Base-by-base conservation (phyloP, 2,329 filamentous ascomycete species). In the Fonsecaea pedrosoi region DNA sequence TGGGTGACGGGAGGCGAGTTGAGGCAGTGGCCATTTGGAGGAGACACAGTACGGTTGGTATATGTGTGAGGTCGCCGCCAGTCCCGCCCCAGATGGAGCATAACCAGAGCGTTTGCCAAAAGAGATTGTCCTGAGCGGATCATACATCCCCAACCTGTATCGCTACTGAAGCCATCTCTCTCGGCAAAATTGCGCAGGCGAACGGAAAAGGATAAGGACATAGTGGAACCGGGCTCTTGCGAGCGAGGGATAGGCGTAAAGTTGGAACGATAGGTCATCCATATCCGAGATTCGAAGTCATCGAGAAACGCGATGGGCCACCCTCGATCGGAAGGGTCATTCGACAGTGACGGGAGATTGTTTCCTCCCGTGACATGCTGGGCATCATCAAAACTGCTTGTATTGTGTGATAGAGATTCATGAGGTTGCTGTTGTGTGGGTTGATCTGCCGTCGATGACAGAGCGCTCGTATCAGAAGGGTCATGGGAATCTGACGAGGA, bases 71-170 rank as follows among this genome's bases (percentile, higher is more conserved):
- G 60, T 40, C 70, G 64, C 21, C 72, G 66, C 72, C 72, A 73
- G 18, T 72, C 90, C 85, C 95, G 88, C 21, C 95, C 94, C 25
- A 97, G 81, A 45, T 86, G 83, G 56, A 94, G 81, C 63, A 91
- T 85, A 18, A 87, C 80, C 73, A 98, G 83, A 1, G 94, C 86
- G 78, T 98, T 99, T 54, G 94, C 94, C 50, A 99, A 83, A 32
- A 99, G 84, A 74, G 92, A 94, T 81, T 99, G 95, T 3, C 95
- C 95, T 5, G 94, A 97, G 67, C 95, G 85, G 73, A 99, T 98
- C 95, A 99, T 99, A 76, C 95, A 99, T 0, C 95, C 95, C 93
- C 96, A 99, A 60, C 95, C 95, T 9, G 92, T 94, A 77, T 99
- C 95, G 1, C 92, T 94, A 10, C 92, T 91, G 79, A 98, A 99